These are phyloP conservation scores for Chytriomyces confervae DNA, from an alignment of 192 early-diverging fungal genomes.

Conservation along the genomic window DNA sequence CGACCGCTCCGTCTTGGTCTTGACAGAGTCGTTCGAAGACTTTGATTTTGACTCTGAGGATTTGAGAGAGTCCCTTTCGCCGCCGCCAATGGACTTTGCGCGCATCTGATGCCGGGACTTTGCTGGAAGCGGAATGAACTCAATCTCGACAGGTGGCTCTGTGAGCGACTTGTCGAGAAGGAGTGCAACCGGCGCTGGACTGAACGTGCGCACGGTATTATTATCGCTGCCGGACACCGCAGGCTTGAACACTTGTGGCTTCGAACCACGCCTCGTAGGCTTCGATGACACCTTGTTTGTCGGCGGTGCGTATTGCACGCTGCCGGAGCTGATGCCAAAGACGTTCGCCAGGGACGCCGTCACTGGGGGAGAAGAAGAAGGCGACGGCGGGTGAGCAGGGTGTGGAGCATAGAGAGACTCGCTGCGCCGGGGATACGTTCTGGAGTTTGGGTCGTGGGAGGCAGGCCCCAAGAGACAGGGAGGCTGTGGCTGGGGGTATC, in stretches of 20 bases:
- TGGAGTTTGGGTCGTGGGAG: not conserved
- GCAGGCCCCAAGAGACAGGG: not conserved
- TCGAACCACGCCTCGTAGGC: not conserved
- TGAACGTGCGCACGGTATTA: not conserved
- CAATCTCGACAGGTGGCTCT: not conserved
- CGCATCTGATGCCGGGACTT: not conserved
- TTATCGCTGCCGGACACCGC: not conserved
- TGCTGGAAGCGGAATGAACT: not conserved
- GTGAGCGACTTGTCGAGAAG: not conserved
- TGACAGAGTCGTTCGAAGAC: not conserved
- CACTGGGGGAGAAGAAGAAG: not conserved
- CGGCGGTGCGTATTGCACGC: not conserved
- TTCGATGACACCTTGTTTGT: not conserved
- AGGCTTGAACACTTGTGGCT: not conserved
- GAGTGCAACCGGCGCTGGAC: not conserved
- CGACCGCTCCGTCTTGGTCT: not conserved
- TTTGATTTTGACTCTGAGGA: not conserved
- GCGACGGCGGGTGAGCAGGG: not conserved
- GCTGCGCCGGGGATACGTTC: not conserved
- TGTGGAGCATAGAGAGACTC: not conserved
- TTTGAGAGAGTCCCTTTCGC: not conserved
- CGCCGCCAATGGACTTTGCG: not conserved
- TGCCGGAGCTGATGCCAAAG: not conserved
- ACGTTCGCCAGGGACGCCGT: not conserved
- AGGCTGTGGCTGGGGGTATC: not conserved